These are phyloP conservation scores for Aspergillus ochraceoroseus DNA, from an alignment of 2,329 filamentous ascomycete genomes.

Conservation along the genomic window DNA sequence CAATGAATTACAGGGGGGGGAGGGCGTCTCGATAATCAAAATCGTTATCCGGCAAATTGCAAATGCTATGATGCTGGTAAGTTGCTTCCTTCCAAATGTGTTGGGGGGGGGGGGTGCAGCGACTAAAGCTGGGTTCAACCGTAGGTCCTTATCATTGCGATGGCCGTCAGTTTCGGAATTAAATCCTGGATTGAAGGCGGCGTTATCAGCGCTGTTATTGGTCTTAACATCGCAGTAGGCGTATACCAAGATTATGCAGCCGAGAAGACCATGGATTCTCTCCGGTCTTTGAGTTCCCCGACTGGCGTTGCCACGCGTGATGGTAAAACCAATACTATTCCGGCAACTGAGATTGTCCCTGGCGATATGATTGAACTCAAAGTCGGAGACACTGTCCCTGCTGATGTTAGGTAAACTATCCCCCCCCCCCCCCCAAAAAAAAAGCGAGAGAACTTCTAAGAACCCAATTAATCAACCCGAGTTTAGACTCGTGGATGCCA, in stretches of 20 bases:
- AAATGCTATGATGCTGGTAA: conserved; percentile 64
- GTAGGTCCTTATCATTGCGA: conserved; percentile 71
- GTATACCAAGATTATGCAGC: conserved; percentile 59
- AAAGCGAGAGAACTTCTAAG: no score
- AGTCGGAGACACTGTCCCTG: conserved; percentile 59
- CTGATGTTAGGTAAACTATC: conserved; percentile 52
- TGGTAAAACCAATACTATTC: conserved; percentile 52
- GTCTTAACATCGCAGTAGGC: conserved; percentile 55
- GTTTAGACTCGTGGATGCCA: conserved; percentile 52
- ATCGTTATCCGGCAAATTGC: conserved; percentile 63
- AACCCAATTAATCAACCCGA: no score
- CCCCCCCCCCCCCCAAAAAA: no score
- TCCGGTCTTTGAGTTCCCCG: conserved; percentile 54
- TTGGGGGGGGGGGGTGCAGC: no score
- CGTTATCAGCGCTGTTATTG: conserved; percentile 56
- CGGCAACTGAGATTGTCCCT: conserved; percentile 57
- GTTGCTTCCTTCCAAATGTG: no score
- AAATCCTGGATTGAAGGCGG: conserved; percentile 57
- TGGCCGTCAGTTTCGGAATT: conserved; percentile 59
- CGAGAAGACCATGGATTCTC: conserved; percentile 58
- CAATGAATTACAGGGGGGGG: conserved; percentile 62
- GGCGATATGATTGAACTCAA: conserved; percentile 55
- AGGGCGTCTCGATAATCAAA: conserved; percentile 64
- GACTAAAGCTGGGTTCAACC: conserved; percentile 18
- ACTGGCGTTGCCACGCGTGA: conserved; percentile 56